Evolutionary conservation across 768 basidiomycete genomes (phyloP), one percentile per base, ranked within the genome.

Genomic region (Inosperma sp.): DNA sequence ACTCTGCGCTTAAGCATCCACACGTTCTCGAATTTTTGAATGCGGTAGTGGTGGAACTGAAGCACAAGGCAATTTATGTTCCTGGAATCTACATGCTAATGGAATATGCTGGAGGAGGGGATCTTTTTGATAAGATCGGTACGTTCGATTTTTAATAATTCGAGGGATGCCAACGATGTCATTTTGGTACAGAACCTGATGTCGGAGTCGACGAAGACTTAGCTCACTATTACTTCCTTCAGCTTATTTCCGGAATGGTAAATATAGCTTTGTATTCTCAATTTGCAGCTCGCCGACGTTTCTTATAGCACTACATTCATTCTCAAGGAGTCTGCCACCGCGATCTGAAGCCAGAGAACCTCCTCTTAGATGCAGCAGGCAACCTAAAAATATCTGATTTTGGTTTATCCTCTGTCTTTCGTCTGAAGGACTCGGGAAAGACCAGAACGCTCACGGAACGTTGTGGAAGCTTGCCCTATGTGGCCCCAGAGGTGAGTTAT

Each of bases 71-170:
- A 43, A 58, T 72, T 30, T 93, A 84, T 61, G 68, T 84, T 0
- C 87, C 92, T 0, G 95, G 88, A 0, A 77, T 93, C 17, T 99
- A 97, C 63, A 91, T 99, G 78, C 70, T 97, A 16, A 70, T 99
- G 60, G 96, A 98, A 65, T 72, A 95, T 27, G 96, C 95, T 0
- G 83, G 83, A 1, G 94, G 93, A 17, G 96, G 96, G 0, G 96
- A 98, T 67, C 70, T 99, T 26, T 99, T 99, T 65, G 96, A 99
- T 68, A 99, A 97, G 74, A 99, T 99, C 45, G 89, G 95, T 95
- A 61, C 35, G 86, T 57, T 10, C 7, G 22, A 17, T 19, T 22
- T 9, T 37, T 16, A 19, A 14, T 19, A 49, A 33, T 35, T 16
- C 26, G 19, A 16, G 36, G 8, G 37, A 51, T 46, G 26, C 16